Conservation (phyloP, 2,329 filamentous ascomycete species). For the Knoxdaviesia proteae region DNA sequence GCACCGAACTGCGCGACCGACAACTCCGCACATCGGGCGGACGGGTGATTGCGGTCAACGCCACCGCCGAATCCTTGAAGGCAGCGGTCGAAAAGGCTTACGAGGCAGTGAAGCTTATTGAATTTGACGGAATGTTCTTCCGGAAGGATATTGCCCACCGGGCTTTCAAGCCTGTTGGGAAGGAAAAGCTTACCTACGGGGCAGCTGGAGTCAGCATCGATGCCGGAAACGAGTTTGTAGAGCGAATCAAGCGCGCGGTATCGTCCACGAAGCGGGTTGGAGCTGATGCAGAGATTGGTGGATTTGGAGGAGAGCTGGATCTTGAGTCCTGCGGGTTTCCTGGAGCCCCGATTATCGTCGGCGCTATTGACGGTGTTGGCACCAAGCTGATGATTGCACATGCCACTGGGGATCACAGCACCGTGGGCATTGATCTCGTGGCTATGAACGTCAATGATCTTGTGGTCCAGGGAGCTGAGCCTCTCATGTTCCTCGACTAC, state of each 20-base stretch:
- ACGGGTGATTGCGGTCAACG: constrained; percentile 82
- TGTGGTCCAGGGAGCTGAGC: constrained; percentile 85
- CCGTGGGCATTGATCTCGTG: constrained; percentile 88
- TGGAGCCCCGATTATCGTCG: constrained; percentile 58
- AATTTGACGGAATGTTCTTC: constrained; percentile 79
- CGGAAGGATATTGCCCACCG: constrained; percentile 81
- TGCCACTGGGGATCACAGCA: constrained; percentile 72
- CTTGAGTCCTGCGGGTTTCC: constrained; percentile 39
- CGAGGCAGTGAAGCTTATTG: constrained; percentile 48
- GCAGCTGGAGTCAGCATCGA: constrained; percentile 87
- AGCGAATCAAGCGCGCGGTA: constrained; percentile 81
- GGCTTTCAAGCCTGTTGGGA: constrained; percentile 28
- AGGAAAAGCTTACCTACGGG: constrained; percentile 57
- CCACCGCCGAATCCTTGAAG: constrained; percentile 49
- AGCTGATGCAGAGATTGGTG: constrained; percentile 82
- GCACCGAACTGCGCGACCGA: constrained; percentile 45
- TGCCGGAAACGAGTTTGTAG: constrained; percentile 78
- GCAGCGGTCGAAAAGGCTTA: constrained; percentile 81
- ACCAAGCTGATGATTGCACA: constrained; percentile 96
- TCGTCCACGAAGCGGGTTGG: constrained; percentile 65
- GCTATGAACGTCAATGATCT: constrained; percentile 99
- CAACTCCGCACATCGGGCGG: constrained; percentile 63
- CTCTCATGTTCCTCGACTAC: constrained; percentile 94
- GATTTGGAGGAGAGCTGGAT: constrained; percentile 79
- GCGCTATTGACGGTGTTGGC: constrained; percentile 86